These are phyloP conservation scores for Boletus subcaerulescens DNA, from an alignment of 768 basidiomycete species.

Conservation along the genomic window DNA sequence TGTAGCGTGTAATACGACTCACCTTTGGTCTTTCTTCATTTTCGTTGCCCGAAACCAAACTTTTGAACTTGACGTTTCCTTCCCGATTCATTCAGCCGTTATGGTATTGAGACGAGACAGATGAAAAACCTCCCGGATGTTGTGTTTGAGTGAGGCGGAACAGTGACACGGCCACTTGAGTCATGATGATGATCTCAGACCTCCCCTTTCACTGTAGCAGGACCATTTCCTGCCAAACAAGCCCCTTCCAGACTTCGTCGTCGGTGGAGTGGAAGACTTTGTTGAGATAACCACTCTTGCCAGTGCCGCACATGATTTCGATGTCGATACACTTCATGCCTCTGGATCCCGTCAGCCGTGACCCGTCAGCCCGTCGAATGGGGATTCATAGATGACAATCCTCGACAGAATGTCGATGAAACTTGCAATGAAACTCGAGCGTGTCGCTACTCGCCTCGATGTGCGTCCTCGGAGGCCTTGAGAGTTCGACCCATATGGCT, in stretches of 20 bases:
- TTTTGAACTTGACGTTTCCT: too few relatives aligned
- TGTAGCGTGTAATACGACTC: too few relatives aligned
- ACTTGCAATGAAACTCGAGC: constrained; percentile 46
- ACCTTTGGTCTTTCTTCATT: too few relatives aligned
- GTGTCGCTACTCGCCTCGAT: constrained; percentile 47
- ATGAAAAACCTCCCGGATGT: too few relatives aligned
- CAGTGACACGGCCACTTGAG: too few relatives aligned
- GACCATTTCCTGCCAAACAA: constrained; percentile 34
- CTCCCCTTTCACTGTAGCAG: constrained; percentile 4
- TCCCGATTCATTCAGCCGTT: too few relatives aligned
- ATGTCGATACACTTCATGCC: constrained; percentile 94
- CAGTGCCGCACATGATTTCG: constrained; percentile 87
- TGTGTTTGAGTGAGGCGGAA: too few relatives aligned
- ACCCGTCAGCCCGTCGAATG: constrained; percentile 61
- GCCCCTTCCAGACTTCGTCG: constrained; percentile 30
- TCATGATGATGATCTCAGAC: too few relatives aligned
- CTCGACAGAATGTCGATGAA: constrained; percentile 45
- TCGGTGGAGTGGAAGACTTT: constrained; percentile 22
- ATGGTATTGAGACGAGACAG: too few relatives aligned
- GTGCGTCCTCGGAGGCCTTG: too few relatives aligned
- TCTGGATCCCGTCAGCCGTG: constrained; percentile 54
- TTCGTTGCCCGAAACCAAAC: too few relatives aligned
- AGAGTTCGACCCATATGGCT: constrained; percentile 38
- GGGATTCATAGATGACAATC: constrained; percentile 68
- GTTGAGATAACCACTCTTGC: constrained; percentile 61